phyloP scores from a whole-genome alignment of 441 rosid species.

The Aquilaria agallochum region DNA sequence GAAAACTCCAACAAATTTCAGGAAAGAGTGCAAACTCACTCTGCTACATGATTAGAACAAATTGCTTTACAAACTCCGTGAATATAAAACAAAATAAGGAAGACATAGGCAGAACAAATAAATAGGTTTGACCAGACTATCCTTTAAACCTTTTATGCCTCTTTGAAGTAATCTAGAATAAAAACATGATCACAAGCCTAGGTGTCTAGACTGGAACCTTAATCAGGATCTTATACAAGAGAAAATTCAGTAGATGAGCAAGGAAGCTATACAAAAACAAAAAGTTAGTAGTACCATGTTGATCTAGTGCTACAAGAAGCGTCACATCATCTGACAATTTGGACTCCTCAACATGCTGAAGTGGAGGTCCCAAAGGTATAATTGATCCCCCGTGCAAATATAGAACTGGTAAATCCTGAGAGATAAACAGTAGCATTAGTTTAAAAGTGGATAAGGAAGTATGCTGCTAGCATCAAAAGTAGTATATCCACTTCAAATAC shows the following conservation, averaged over 20 bases:
- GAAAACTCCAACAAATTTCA: no score
- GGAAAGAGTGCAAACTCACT: no score
- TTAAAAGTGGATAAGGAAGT: no score
- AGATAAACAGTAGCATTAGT: not conserved
- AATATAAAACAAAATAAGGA: not conserved
- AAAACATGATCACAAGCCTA: not conserved
- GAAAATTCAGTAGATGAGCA: not conserved
- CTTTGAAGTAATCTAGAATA: no score
- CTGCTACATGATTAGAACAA: no score
- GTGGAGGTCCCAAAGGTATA: slow-evolving; percentile 63
- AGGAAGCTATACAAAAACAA: not conserved
- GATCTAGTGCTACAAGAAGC: slow-evolving; percentile 79
- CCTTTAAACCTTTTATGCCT: no score
- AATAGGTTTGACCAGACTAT: not conserved
- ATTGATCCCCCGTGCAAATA: slow-evolving; percentile 94
- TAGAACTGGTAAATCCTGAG: slow-evolving; percentile 83
- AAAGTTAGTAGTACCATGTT: slow-evolving; percentile 53
- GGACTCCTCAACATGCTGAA: slow-evolving; percentile 71
- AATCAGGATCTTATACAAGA: not conserved
- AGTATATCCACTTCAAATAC: slow-evolving; percentile 33
- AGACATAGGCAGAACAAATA: not conserved
- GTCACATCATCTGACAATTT: slow-evolving; percentile 70
- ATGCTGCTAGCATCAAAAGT: slow-evolving; percentile 3
- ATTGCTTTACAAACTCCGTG: no score
- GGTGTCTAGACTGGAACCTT: not conserved